Evolutionary conservation across 495 filamentous ascomycete species (phyloP), one percentile per base, ranked within the genome.

Genomic region (Penicillium antarcticum): DNA sequence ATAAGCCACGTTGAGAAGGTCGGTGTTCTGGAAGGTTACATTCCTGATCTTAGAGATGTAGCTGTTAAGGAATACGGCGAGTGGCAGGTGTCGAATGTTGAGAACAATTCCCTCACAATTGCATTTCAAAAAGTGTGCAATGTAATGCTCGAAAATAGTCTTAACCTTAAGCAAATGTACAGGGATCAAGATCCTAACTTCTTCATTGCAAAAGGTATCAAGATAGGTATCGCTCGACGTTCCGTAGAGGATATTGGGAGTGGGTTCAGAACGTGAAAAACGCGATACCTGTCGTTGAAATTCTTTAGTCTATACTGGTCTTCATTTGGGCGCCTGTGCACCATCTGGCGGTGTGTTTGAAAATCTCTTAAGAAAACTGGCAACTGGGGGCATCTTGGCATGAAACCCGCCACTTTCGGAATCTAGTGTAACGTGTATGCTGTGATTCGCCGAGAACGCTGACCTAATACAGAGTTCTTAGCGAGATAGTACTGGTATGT

Each of bases 141-240:
- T 0, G 17, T 63, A 11, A 60, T 50, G 39, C 40, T 56, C 17
- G 39, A 58, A 10, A 33, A 57, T 43, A 38, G 53, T 17, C 51
- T 68, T 51, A 57, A 63, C 37, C 53, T 68, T 16, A 47, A 61
- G 54, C 62, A n/a, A n/a, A n/a, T n/a, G n/a, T 23, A 23, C 21
- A 29, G 7, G 24, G 24, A 29, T 8, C 4, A 29, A 29, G 39
- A 42, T 14, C 39, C 10, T 3, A n/a, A 14, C 13, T 42, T 42
- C 21, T 42, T 42, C 39, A 42, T 42, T 14, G 39, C 14, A 2
- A 42, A 42, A 29, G 39, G 39, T 5, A 42, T 42, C 6, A 42
- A 42, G 21, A 42, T 26, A 29, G 39, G 39, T 13, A 42, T 42
- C 21, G 39, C 39, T 23, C 39, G 39, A 42, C 39, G 39, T 24